Base-by-base conservation (phyloP, 805 yeast genomes). In the Wickerhamiella slavikovae region DNA sequence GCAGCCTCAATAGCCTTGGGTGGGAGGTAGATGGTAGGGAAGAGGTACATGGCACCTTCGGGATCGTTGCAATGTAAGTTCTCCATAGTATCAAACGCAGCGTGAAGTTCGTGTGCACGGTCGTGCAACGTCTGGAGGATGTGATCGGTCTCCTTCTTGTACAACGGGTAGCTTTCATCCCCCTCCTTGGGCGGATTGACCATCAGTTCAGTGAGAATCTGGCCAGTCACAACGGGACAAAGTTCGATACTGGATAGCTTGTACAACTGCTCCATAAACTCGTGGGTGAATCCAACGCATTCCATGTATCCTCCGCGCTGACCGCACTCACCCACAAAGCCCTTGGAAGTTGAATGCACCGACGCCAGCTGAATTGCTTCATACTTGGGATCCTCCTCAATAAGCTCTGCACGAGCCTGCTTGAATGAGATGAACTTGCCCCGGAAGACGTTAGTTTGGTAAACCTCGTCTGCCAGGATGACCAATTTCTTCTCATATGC, bases 241-340 rank as follows among this genome's bases (percentile, higher is more conserved):
- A 89, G 62, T 18, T 89, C 73, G 40, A 89, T 82, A 9, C 92
- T 76, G 12, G 93, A 91, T 41, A 91, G 58, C 56, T 89, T 89
- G 52, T 75, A 61, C 30, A 89, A 62, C 32, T 77, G 64, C 18
- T 68, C 76, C 42, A 62, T 56, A 12, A 83, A 72, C 26, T 74
- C 82, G 3, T 59, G 60, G 10, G 64, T 57, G 54, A 89, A 77
- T 1, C 94, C 94, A 8, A 73, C 65, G 5, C 83, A 56, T 54
- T 89, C 99, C 89, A 89, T 77, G 60, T 83, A 89, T 4, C 99
- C 99, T 44, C 96, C 99, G 56, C 99, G 71, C 59, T 89, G 98
- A 36, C 99, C 99, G 64, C 99, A 89, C 56, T 89, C 99, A 38
- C 98, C 99, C 38, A 80, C 66, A 42, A 82, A 80, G 51, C 99